Percentiles rank a stretch among this genome's conserved stretches.
phyloP scores from a whole-genome alignment of 164 flowering plant species.

The Litsea cubeba region DNA sequence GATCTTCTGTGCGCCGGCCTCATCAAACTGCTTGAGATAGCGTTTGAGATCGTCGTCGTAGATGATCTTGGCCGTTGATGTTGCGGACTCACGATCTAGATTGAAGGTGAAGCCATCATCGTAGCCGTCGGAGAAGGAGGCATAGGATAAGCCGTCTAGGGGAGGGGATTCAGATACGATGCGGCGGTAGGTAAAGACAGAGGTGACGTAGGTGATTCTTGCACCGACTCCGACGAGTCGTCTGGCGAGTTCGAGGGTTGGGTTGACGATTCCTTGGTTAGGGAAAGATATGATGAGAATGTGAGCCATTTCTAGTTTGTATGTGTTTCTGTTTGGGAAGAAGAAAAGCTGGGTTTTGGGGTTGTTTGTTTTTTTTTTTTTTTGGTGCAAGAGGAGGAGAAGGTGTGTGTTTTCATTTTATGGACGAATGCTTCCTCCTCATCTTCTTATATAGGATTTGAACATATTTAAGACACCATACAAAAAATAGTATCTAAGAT shows the following conservation, averaged over 20 bases:
- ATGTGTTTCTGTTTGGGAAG: too few relatives aligned
- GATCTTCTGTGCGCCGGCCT: constrained; percentile 13
- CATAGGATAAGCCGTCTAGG: neutral
- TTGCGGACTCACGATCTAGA: too few relatives aligned
- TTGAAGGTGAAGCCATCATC: constrained; percentile 1
- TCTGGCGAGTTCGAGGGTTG: constrained; percentile 42
- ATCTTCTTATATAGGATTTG: too few relatives aligned
- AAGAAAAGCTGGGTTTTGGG: too few relatives aligned
- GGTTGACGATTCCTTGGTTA: constrained; percentile 47
- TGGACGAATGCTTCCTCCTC: too few relatives aligned
- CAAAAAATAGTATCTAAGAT: too few relatives aligned
- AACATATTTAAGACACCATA: too few relatives aligned
- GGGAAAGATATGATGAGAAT: constrained; percentile 38
- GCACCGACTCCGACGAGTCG: constrained; percentile 30
- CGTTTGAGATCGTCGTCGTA: neutral
- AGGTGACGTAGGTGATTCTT: constrained; percentile 36
- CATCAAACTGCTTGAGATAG: constrained; percentile 1
- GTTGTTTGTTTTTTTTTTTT: too few relatives aligned
- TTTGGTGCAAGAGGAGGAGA: too few relatives aligned
- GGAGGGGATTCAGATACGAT: constrained; percentile 7
- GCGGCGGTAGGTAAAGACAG: constrained; percentile 21
- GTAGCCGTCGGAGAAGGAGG: constrained; percentile 7
- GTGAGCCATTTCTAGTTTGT: constrained; percentile 10
- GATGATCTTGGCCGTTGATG: neutral
- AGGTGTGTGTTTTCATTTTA: too few relatives aligned